Evolutionary conservation across 2,329 filamentous ascomycete genomes (phyloP), one percentile per base, ranked within the genome.

Genomic region (Cordyceps militaris): DNA sequence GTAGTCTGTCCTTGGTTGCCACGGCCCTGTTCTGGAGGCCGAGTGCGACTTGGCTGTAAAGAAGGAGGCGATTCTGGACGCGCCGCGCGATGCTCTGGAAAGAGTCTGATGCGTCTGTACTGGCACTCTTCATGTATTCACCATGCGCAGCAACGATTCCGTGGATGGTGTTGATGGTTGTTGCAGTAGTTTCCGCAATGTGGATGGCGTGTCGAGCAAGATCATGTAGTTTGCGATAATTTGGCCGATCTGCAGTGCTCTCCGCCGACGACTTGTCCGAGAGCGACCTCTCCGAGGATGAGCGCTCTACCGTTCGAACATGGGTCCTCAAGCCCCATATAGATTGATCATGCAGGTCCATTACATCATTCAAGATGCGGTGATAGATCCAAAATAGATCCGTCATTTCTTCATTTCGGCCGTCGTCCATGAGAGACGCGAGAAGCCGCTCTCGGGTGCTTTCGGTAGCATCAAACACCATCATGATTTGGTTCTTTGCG

Each of bases 201-300:
- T 79, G 76, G 16, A 76, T 73, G 0, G 71, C 70, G 48, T 79
- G 76, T 1, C 76, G 63, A 0, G 74, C 69, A 0, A 74, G 66
- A 23, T 78, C 72, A 50, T 79, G 75, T 2, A 78, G 61, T 1
- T 47, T 51, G 4, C 63, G 54, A 32, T 74, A 77, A 28, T 72
- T 68, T 66, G 11, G 42, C n/a, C 42, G 1, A n/a, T 28, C 23
- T n/a, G 14, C 36, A 6, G 14, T 40, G 36, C 19, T 32, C 11
- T 5, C 11, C 28, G 28, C 5, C 6, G 28, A 32, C 28, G 5
- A 11, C 28, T 32, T 11, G 28, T 32, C 28, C 6, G 11, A 11
- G 28, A 5, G 28, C 5, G n/a, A 6, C 7, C 38, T 13, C 3
- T 2, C 14, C 8, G 19, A 13, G n/a, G n/a, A n/a, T n/a, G n/a